Base-by-base conservation (phyloP, 1,284 basidiomycete species). In the Boletellus deceptivus region DNA sequence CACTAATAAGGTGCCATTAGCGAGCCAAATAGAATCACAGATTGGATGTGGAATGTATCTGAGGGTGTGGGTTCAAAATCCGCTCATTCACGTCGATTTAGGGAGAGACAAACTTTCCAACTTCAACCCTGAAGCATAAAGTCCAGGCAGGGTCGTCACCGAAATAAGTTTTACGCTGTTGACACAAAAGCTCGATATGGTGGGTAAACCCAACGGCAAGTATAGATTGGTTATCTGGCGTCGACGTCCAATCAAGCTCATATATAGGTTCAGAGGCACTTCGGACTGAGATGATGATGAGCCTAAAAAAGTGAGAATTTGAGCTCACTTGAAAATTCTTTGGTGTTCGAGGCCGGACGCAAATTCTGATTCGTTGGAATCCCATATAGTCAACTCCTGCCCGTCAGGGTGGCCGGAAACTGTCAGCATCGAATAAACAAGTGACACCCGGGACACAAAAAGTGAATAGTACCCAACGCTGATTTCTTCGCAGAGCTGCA, bases 311-410 rank as follows among this genome's bases (percentile, higher is more conserved):
- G 24, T 13, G 38, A 27, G n/a, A 62, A 72, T 49, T 59, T 2
- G 18, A 25, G 25, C 59, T 50, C 41, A 90, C 89, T 75, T 77
- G 53, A 83, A 84, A 13, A 79, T 67, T 31, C 76, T 74, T 29
- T 76, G 74, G 61, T 85, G 87, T 68, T 96, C 93, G 43, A 93
- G 72, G 2, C 94, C 94, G 1, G 90, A 90, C 5, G 91, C 84
- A 67, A 97, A 98, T 66, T 95, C 91, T n/a, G 89, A 93, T 65
- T 90, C 89, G 53, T 88, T 89, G 0, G 92, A 95, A 68, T 97
- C 92, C 93, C 93, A 97, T 18, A 98, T 91, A 0, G 91, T 93
- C 49, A 96, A 70, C 63, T 94, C 90, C 53, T 91, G 78, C 2
- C 78, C 85, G 38, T 78, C 76, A 17, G 68, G 67, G 41, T 73